Evolutionary conservation across 192 early-diverging fungal genomes (phyloP).

Genomic region (Cladochytrium replicatum): DNA sequence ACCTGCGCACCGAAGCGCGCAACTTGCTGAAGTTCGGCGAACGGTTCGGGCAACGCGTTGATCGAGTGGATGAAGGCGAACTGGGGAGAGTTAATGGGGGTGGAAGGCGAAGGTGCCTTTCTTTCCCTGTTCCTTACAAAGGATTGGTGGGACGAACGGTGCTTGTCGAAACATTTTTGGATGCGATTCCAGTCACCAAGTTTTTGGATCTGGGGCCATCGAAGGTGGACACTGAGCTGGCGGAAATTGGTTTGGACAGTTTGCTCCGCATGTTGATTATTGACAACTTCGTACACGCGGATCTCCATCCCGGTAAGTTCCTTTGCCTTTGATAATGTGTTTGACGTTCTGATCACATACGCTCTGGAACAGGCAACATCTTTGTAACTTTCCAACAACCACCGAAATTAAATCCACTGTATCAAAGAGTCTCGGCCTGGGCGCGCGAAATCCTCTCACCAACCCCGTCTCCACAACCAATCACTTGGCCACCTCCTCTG

Average conservation of each 20-base stretch:
- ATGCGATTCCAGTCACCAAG: constrained; percentile 63
- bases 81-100: too few species aligned
- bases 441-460: constrained; percentile 20
- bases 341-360: too few species aligned
- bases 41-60: constrained; percentile 23
- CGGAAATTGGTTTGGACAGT: constrained; percentile 73
- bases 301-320: constrained; percentile 91
- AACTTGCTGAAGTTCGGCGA: constrained; percentile 49
- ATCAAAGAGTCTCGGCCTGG: too few species aligned
- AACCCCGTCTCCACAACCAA: constrained; percentile 7
- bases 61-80: too few species aligned
- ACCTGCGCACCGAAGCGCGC: constrained; percentile 67
- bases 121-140: constrained; percentile 63
- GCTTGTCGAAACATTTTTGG: constrained; percentile 75
- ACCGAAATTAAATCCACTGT: neutral
- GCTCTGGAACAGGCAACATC: too few species aligned
- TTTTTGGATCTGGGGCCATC: constrained; percentile 60
- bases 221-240: constrained; percentile 64
- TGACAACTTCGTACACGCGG: constrained; percentile 92
- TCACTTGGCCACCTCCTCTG: too few species aligned
- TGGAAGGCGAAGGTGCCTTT: too few species aligned
- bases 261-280: constrained; percentile 94
- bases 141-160: constrained; percentile 47
- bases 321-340: too few species aligned
- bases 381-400: constrained; percentile 68